These are phyloP conservation scores for Sporothrix mexicana DNA, from an alignment of 2,329 filamentous ascomycete genomes.

Conservation along the genomic window DNA sequence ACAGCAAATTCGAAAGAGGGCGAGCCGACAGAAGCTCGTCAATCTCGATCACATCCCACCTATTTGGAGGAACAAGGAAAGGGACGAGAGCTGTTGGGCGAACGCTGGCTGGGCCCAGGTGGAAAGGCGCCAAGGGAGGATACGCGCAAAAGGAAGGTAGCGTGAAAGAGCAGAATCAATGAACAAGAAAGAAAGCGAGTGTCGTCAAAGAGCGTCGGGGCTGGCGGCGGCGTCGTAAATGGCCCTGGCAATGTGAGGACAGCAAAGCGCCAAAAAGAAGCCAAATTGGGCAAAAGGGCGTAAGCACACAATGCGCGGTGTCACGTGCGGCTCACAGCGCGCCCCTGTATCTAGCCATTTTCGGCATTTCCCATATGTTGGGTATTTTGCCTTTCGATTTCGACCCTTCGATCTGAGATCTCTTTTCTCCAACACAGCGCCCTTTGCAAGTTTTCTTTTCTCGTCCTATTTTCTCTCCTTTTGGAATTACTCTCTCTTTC, in stretches of 20 bases:
- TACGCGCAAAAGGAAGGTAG: background rate
- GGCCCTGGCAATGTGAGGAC: background rate
- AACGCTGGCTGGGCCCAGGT: background rate
- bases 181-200: conserved; percentile 2
- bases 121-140: background rate
- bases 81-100: background rate
- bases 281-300: conserved; percentile 2
- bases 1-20: background rate
- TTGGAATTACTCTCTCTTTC: background rate
- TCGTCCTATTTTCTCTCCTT: background rate
- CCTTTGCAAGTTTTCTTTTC: background rate
- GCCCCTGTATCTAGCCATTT: conserved; percentile 18
- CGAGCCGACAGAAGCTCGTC: conserved; percentile 1
- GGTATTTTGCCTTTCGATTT: background rate
- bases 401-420: background rate
- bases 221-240: background rate
- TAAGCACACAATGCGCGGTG: conserved; percentile 14
- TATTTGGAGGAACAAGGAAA: background rate
- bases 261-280: conserved; percentile 1
- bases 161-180: background rate
- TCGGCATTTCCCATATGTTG: background rate
- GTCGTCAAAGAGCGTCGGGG: conserved; percentile 13
- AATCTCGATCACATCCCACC: conserved; percentile 19
- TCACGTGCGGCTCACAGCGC: conserved; percentile 11
- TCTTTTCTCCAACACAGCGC: background rate